phyloP scores from a whole-genome alignment of 148 eudicot species.

The Beta vulgaris region DNA sequence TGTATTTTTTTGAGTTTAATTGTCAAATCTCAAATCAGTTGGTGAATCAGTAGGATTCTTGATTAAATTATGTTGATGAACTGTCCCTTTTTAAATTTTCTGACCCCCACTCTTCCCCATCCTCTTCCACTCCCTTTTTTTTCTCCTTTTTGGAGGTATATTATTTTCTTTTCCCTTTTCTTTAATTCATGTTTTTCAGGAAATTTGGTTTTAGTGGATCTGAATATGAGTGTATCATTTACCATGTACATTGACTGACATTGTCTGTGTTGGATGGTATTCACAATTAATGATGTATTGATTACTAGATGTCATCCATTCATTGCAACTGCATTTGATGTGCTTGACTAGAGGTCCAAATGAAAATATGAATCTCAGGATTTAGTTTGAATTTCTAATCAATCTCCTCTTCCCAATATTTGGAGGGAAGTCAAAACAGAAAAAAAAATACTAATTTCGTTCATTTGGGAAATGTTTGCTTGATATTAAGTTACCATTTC shows the following conservation, averaged over 20 bases:
- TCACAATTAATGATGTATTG: conserved; percentile 27
- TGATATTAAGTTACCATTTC: not conserved
- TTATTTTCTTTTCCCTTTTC: not conserved
- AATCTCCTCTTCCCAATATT: not conserved
- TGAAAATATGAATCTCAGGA: not conserved
- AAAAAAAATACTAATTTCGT: not conserved
- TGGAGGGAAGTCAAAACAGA: conserved; percentile 16
- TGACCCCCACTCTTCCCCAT: not conserved
- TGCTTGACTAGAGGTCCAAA: conserved; percentile 14
- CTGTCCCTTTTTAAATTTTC: not conserved
- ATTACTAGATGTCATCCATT: conserved; percentile 30
- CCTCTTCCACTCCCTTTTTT: not conserved
- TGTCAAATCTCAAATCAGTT: conserved; percentile 20
- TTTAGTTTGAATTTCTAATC: not conserved
- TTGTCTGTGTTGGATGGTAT: conserved; percentile 36
- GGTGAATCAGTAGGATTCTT: conserved; percentile 28
- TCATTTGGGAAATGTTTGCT: not conserved
- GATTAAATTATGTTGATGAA: conserved; percentile 19
- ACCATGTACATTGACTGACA: conserved; percentile 37
- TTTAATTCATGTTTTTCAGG: conserved; percentile 13
- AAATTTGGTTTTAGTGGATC: conserved; percentile 17
- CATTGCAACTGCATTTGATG: conserved; percentile 21
- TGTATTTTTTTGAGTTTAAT: not conserved
- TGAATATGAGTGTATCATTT: conserved; percentile 21
- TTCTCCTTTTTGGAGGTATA: conserved; percentile 6